These are phyloP conservation scores for Aureoboletus auriporus DNA, from an alignment of 768 basidiomycete genomes.

Conservation along the genomic window DNA sequence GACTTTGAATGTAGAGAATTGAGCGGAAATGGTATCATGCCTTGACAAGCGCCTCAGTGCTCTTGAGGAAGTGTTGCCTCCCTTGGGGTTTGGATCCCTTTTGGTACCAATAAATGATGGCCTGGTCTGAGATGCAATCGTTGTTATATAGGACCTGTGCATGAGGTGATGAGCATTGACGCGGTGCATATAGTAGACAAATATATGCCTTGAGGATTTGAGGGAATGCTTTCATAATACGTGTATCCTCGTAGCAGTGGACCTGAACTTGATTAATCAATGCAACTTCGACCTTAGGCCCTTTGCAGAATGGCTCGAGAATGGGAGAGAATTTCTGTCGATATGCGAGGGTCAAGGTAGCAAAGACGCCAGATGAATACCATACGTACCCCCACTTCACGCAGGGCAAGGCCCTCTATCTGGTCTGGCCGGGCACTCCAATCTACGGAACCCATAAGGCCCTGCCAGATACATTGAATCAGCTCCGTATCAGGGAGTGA, in stretches of 20 bases:
- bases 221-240: slow-evolving; percentile 91
- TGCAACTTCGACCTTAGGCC: slow-evolving; percentile 87
- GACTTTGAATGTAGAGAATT: slow-evolving; percentile 6
- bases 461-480: slow-evolving; percentile 88
- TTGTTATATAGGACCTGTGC: slow-evolving; percentile 87
- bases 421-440: slow-evolving; percentile 90
- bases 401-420: slow-evolving; percentile 82
- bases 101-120: slow-evolving; percentile 97
- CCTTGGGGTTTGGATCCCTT: slow-evolving; percentile 97
- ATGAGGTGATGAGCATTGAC: slow-evolving; percentile 8
- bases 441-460: slow-evolving; percentile 82
- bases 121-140: slow-evolving; percentile 92
- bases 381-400: slow-evolving; percentile 75
- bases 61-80: slow-evolving; percentile 91
- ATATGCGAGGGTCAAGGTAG: background rate
- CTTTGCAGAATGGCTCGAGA: slow-evolving; percentile 85
- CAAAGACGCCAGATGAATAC: background rate
- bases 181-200: background rate
- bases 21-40: slow-evolving; percentile 32
- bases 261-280: slow-evolving; percentile 94
- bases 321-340: slow-evolving; percentile 78
- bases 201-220: slow-evolving; percentile 79
- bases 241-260: slow-evolving; percentile 95
- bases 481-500: slow-evolving; percentile 86
- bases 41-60: slow-evolving; percentile 85